These are phyloP conservation scores for Leptosphaerulina australis DNA, from an alignment of 2,329 filamentous ascomycete genomes.

Conservation along the genomic window DNA sequence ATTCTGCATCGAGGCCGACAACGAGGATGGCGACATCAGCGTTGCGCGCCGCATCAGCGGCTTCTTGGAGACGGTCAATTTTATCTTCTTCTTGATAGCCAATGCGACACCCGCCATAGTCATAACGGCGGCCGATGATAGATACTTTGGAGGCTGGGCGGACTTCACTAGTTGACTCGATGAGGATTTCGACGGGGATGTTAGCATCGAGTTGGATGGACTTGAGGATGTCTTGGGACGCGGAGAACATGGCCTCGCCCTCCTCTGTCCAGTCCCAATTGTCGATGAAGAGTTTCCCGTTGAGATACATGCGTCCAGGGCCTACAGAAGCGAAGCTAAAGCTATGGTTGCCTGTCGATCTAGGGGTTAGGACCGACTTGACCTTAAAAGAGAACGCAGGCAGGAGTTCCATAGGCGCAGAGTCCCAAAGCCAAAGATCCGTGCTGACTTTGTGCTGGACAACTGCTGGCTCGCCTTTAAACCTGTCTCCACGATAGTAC, in stretches of 20 bases:
- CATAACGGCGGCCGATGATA: conserved; percentile 64
- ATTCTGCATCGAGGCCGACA: conserved; percentile 77
- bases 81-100: conserved; percentile 72
- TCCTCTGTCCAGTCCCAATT: conserved; percentile 73
- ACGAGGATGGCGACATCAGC: conserved; percentile 80
- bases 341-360: conserved; percentile 65
- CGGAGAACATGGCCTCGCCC: conserved; percentile 74
- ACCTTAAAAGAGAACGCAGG: conserved; percentile 69
- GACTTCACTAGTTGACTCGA: conserved; percentile 71
- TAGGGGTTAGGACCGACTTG: conserved; percentile 65
- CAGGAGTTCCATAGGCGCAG: conserved; percentile 65
- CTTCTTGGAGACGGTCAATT: conserved; percentile 61
- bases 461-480: conserved; percentile 63
- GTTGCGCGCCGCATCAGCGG: conserved; percentile 69
- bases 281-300: conserved; percentile 66
- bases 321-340: conserved; percentile 72
- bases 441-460: conserved; percentile 67
- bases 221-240: conserved; percentile 68
- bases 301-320: conserved; percentile 65
- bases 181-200: conserved; percentile 65
- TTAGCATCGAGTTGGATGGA: conserved; percentile 65
- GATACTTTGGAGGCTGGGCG: conserved; percentile 66
- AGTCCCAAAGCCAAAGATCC: conserved; percentile 74
- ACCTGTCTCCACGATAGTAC: conserved; percentile 68
- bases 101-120: conserved; percentile 73